Percentiles rank a stretch among this genome's conserved stretches.
phyloP scores from a whole-genome alignment of 2,329 filamentous ascomycete species.

The Eutypella sp. region DNA sequence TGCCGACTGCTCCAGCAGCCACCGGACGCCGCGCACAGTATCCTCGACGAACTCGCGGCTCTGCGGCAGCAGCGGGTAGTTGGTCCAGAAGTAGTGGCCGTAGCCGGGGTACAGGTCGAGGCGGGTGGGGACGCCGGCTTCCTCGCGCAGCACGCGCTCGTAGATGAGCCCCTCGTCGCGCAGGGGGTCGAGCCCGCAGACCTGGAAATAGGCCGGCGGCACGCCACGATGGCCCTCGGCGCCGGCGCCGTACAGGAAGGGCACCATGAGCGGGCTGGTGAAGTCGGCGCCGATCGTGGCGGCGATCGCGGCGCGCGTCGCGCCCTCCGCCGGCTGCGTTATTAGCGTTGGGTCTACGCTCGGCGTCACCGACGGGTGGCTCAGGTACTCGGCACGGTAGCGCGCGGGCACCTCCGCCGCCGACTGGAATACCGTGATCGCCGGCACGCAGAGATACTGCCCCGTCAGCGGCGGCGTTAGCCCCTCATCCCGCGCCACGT shows the following conservation, averaged over 20 bases:
- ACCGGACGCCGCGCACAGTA: conserved; percentile 18
- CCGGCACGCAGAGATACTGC: conserved; percentile 38
- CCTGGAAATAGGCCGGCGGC: conserved; percentile 44
- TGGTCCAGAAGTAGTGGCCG: conserved; percentile 24
- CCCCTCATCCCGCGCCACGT: conserved; percentile 35
- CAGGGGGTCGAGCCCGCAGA: conserved; percentile 44
- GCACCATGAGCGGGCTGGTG: conserved; percentile 13
- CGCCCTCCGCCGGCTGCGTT: not conserved
- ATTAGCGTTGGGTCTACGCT: conserved; percentile 17
- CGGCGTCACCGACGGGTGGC: conserved; percentile 18
- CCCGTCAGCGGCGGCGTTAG: conserved; percentile 41
- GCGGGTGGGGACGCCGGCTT: conserved; percentile 35
- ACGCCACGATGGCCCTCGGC: conserved; percentile 25
- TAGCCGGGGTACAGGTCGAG: conserved; percentile 30
- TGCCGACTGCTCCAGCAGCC: conserved; percentile 18
- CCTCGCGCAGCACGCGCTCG: conserved; percentile 40
- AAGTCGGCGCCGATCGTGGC: conserved; percentile 4
- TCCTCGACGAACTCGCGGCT: conserved; percentile 22
- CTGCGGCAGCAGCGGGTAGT: conserved; percentile 17
- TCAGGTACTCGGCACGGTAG: conserved; percentile 22
- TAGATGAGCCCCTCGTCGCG: conserved; percentile 51
- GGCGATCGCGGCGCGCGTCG: conserved; percentile 1
- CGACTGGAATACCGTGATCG: conserved; percentile 20
- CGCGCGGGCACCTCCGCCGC: conserved; percentile 14
- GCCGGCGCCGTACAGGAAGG: conserved; percentile 14